These are phyloP conservation scores for Zygoascus flipseniorum DNA, from an alignment of 805 yeast genomes.

Conservation along the genomic window DNA sequence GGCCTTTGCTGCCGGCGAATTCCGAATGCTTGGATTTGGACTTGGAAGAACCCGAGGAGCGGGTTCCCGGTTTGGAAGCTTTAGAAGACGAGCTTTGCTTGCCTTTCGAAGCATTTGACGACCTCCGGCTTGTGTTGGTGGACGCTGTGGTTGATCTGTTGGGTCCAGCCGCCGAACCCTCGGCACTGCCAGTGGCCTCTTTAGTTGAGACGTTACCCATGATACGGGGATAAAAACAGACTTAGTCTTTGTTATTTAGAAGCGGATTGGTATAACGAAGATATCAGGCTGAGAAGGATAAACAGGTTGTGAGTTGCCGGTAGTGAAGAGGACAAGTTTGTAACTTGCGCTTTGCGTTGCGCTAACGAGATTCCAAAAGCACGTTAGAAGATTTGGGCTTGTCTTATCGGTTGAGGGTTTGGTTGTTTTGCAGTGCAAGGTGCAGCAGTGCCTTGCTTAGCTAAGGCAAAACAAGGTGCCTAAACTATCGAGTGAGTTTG, in stretches of 20 bases:
- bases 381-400: neutral
- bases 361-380: neutral
- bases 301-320: too few relatives aligned
- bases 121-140: neutral
- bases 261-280: too few relatives aligned
- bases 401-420: neutral
- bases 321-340: too few relatives aligned
- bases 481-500: neutral
- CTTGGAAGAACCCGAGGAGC: neutral
- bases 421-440: too few relatives aligned
- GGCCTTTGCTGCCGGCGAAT: neutral
- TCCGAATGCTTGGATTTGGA: neutral
- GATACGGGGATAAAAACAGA: neutral
- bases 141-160: neutral
- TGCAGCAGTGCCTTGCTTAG: neutral
- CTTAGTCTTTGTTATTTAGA: too few relatives aligned
- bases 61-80: neutral
- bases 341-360: too few relatives aligned
- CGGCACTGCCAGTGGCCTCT: constrained; percentile 5
- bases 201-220: constrained; percentile 17
- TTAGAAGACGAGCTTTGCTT: neutral
- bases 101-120: neutral
- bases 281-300: too few relatives aligned
- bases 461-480: neutral
- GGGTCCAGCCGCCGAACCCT: neutral